Evolutionary conservation across 306 rosid genomes (phyloP).

Genomic region (Pyrus betulifolia): DNA sequence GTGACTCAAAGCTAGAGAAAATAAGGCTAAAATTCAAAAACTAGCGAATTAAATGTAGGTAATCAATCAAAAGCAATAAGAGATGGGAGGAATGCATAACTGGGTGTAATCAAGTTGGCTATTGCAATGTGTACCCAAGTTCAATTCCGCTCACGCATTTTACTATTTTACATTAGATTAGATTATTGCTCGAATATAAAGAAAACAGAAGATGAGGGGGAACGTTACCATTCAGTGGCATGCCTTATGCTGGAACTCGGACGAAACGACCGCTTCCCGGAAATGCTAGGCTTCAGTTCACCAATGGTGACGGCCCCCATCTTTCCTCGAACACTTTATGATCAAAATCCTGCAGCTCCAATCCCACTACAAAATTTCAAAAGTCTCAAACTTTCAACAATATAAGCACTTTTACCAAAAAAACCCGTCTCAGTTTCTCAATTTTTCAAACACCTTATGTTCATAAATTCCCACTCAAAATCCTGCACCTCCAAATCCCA

Average conservation of each 20-base stretch:
- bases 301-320: constrained; percentile 93
- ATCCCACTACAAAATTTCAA: not conserved
- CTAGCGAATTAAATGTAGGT: not conserved
- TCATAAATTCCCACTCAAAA: constrained; percentile 8
- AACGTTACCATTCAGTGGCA: constrained; percentile 87
- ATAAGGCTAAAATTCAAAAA: not conserved
- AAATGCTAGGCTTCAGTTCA: constrained; percentile 87
- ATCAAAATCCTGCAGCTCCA: constrained; percentile 20
- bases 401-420: not conserved
- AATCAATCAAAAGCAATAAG: not conserved
- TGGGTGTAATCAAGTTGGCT: not conserved
- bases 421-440: not conserved
- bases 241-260: constrained; percentile 91
- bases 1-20: not conserved
- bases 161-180: not conserved
- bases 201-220: not conserved
- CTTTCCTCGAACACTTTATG: constrained; percentile 9
- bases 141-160: not conserved
- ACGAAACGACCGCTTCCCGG: constrained; percentile 83
- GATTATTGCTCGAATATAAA: not conserved
- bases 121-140: not conserved
- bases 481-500: constrained; percentile 19
- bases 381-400: not conserved
- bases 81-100: not conserved
- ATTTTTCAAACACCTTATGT: not conserved